A percentile compares a stretch with the other conserved stretches of the same genome.
These are phyloP conservation scores for Coprinopsis marcescibilis DNA, from an alignment of 768 basidiomycete species.

Conservation along the genomic window DNA sequence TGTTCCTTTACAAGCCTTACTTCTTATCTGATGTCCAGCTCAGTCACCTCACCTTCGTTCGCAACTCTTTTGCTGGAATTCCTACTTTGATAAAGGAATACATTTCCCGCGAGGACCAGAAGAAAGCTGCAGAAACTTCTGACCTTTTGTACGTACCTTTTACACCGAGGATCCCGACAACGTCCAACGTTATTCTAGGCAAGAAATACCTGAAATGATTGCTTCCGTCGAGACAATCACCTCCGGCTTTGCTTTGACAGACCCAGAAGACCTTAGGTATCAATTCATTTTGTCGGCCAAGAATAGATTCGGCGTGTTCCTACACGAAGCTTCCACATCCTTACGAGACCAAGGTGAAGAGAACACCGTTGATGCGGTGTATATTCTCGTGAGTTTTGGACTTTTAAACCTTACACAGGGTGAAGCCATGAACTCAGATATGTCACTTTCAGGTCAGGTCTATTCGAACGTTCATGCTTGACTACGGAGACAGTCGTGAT, in stretches of 20 bases:
- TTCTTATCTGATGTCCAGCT: background rate
- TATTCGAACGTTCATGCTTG: constrained; percentile 65
- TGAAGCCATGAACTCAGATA: constrained; percentile 1
- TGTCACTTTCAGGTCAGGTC: constrained; percentile 52
- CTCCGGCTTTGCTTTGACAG: constrained; percentile 62
- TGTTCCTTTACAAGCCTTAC: constrained; percentile 4
- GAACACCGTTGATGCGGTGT: constrained; percentile 76
- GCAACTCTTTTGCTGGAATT: constrained; percentile 70
- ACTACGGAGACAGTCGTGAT: constrained; percentile 70
- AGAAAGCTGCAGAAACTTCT: constrained; percentile 39
- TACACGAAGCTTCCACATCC: constrained; percentile 65
- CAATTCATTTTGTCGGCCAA: constrained; percentile 53
- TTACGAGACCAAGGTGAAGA: constrained; percentile 71
- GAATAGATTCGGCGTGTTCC: constrained; percentile 57
- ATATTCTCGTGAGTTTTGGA: constrained; percentile 64
- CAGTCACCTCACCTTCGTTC: constrained; percentile 66
- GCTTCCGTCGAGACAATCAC: constrained; percentile 53
- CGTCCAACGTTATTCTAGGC: constrained; percentile 29
- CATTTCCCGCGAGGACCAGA: constrained; percentile 43
- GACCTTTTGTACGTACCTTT: constrained; percentile 57
- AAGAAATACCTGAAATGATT: constrained; percentile 77
- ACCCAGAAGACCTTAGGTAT: constrained; percentile 60
- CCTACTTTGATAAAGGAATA: constrained; percentile 58
- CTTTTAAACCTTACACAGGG: constrained; percentile 3
- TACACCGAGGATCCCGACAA: background rate